Percentiles rank a stretch among this genome's conserved stretches.
Evolutionary conservation across 345 rosid genomes (phyloP).

Genomic region (Euclidium syriacum): DNA sequence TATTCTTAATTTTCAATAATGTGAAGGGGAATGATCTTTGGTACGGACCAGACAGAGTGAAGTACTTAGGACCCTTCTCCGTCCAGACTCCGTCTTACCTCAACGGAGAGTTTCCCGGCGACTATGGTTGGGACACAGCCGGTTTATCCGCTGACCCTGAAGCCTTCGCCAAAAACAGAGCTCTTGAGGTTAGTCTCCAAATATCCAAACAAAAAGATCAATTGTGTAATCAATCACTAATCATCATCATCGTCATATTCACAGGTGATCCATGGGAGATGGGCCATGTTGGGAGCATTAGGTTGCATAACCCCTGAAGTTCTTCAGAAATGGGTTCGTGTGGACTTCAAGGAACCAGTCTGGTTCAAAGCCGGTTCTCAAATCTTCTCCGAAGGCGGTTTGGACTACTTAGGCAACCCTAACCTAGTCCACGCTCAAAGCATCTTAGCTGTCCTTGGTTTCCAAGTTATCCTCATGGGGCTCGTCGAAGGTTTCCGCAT

Average conservation of each 20-base stretch:
- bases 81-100: constrained; percentile 92
- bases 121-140: constrained; percentile 98
- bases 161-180: constrained; percentile 93
- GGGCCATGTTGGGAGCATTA: constrained; percentile 97
- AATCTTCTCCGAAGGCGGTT: constrained; percentile 94
- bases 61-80: constrained; percentile 95
- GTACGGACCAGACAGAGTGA: constrained; percentile 97
- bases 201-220: neutral
- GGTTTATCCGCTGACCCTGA: constrained; percentile 94
- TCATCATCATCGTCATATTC: neutral
- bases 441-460: constrained; percentile 85
- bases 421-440: constrained; percentile 97
- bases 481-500: constrained; percentile 91
- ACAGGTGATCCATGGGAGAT: constrained; percentile 88
- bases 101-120: constrained; percentile 92
- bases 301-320: constrained; percentile 97
- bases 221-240: neutral
- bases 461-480: constrained; percentile 88
- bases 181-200: constrained; percentile 64
- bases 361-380: constrained; percentile 99
- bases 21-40: constrained; percentile 70
- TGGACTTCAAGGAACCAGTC: constrained; percentile 92
- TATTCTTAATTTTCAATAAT: neutral
- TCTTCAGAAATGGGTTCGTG: constrained; percentile 71
- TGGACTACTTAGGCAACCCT: constrained; percentile 98